These are phyloP conservation scores for Suillus paluster DNA, from an alignment of 768 basidiomycete genomes.

Conservation along the genomic window DNA sequence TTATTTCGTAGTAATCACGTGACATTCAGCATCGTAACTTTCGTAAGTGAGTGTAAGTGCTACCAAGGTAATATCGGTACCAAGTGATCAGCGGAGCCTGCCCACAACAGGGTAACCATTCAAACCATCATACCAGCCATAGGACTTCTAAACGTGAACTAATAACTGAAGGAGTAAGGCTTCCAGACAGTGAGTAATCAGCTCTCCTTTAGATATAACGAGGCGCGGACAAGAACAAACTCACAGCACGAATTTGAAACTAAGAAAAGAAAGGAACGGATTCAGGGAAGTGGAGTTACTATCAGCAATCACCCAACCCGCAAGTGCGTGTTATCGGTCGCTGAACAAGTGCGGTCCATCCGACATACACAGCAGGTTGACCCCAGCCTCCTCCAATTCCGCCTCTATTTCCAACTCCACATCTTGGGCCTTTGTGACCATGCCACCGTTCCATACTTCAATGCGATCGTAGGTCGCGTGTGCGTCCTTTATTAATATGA, in stretches of 20 bases:
- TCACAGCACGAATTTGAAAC: not conserved
- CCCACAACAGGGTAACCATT: not conserved
- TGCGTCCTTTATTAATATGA: constrained; percentile 63
- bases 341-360: constrained; percentile 63
- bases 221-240: constrained; percentile 3
- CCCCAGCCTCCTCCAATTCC: constrained; percentile 73
- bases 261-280: not conserved
- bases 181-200: constrained; percentile 4
- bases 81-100: not conserved
- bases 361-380: constrained; percentile 66
- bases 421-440: constrained; percentile 52
- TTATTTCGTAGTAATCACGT: not conserved
- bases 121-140: not conserved
- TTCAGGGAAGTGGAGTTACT: not conserved
- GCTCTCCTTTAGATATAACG: not conserved
- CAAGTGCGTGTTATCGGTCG: constrained; percentile 46
- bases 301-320: not conserved
- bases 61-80: not conserved
- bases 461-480: constrained; percentile 72
- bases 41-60: too few relatives aligned
- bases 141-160: not conserved
- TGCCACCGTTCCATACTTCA: constrained; percentile 63
- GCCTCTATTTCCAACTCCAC: constrained; percentile 66
- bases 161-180: not conserved
- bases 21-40: not conserved